Conservation (phyloP, 352 stramenopile species). For the Globisporangium okanoganense region DNA sequence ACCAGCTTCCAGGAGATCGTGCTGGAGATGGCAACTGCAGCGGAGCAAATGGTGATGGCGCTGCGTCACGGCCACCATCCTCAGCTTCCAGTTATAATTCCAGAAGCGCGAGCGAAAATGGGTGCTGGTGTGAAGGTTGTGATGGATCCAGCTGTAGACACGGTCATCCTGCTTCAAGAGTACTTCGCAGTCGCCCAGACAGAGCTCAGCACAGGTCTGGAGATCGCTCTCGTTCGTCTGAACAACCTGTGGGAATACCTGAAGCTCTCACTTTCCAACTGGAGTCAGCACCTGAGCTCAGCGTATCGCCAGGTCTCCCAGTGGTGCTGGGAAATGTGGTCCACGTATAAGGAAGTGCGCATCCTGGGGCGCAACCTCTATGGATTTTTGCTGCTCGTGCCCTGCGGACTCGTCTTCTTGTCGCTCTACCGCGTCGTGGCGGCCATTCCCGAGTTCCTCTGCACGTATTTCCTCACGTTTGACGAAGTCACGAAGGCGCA, state of each 20-base stretch:
- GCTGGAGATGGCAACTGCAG: conserved; percentile 4
- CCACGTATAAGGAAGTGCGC: conserved; percentile 33
- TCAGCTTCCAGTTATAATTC: background rate
- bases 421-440: conserved; percentile 26
- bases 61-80: conserved; percentile 3
- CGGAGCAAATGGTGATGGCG: conserved; percentile 10
- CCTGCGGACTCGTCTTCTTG: conserved; percentile 22
- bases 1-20: conserved; percentile 3
- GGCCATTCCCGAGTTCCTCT: conserved; percentile 24
- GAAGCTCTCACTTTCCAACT: background rate
- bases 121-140: background rate
- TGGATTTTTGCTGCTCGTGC: conserved; percentile 18
- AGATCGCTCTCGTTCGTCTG: background rate
- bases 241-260: background rate
- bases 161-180: background rate
- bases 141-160: background rate
- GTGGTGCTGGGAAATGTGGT: conserved; percentile 17
- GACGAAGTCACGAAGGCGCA: conserved; percentile 42
- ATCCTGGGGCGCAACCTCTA: conserved; percentile 25
- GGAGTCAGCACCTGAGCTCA: background rate
- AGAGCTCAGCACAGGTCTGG: background rate
- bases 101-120: background rate
- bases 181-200: background rate
- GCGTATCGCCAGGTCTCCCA: background rate
- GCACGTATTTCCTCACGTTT: conserved; percentile 23